Conservation (phyloP, 257 asterid genomes). For the Plantago ovata region DNA sequence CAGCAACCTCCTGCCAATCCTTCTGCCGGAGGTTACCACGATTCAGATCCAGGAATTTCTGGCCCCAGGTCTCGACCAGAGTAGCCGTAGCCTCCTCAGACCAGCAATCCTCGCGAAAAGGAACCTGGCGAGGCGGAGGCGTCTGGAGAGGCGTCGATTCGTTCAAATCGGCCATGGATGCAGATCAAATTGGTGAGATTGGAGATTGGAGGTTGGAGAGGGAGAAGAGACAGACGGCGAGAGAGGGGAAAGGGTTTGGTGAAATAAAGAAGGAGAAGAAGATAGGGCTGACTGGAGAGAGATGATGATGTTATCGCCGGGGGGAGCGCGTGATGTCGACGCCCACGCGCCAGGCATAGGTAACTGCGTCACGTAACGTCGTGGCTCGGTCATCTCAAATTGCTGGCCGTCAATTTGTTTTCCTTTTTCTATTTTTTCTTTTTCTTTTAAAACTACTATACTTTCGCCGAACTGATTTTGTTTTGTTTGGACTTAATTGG, state of each 20-base stretch:
- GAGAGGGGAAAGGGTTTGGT: too few species aligned
- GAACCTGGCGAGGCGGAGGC: slow-evolving; percentile 34
- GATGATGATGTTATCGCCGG: slow-evolving; percentile 33
- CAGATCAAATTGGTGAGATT: too few species aligned
- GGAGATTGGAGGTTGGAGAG: too few species aligned
- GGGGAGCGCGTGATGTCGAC: slow-evolving; percentile 51
- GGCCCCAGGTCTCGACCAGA: slow-evolving; percentile 66
- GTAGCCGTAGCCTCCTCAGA: slow-evolving; percentile 73
- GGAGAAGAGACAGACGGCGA: too few species aligned
- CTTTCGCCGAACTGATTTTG: too few species aligned
- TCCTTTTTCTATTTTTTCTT: neutral
- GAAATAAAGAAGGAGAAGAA: neutral
- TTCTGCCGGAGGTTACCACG: too few species aligned
- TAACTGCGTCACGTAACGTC: slow-evolving; percentile 35
- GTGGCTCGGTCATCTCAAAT: too few species aligned
- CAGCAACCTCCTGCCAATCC: too few species aligned
- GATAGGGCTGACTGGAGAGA: slow-evolving; percentile 9
- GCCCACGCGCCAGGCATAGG: slow-evolving; percentile 47
- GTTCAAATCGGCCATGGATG: slow-evolving; percentile 46
- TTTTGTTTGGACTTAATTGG: neutral
- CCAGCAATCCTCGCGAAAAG: slow-evolving; percentile 72
- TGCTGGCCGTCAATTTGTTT: slow-evolving; percentile 14
- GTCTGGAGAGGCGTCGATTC: slow-evolving; percentile 35
- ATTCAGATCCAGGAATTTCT: slow-evolving; percentile 55
- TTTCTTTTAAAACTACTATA: too few species aligned